Evolutionary conservation across 495 filamentous ascomycete genomes (phyloP), one percentile per base, ranked within the genome.

Genomic region (Trichoderma asperelloides): DNA sequence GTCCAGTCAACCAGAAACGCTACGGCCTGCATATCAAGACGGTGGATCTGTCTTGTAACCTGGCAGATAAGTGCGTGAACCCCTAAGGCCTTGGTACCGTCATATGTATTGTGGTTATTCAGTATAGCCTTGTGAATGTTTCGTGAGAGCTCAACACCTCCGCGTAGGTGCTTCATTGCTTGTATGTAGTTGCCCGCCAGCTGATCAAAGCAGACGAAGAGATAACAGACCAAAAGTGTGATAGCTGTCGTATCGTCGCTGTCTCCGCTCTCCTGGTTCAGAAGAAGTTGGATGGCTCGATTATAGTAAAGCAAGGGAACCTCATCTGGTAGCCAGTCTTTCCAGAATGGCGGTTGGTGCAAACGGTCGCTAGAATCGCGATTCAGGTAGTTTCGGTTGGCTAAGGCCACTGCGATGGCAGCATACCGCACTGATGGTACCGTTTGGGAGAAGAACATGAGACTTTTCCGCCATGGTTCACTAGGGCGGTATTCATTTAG

Each of bases 371-470:
- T 33, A 2, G 23, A 23, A 47, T 30, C 41, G 18, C 63, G 62
- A 23, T 63, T 13, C n/a, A 45, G 65, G 65, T 70, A 68, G 30
- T 71, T 71, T 63, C 67, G 68, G 65, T 75, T 68, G 47, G 71
- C 33, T 62, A 72, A 68, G 23, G 74, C 71, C 63, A 77, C 68
- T 64, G 74, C 75, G 37, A 74, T 69, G 33, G 75, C 72, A 37
- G 75, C 75, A 70, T 75, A 65, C 12, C 71, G 72, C 65, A 77
- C 75, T 41, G 71, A 70, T 68, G 70, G 71, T 33, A 75, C 70
- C 49, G 75, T 77, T 67, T 77, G 72, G 23, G 72, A 69, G 63
- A 77, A 74, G 64, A 72, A 71, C 67, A 75, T 71, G 63, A 77
- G 72, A 60, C 68, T 73, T 12, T 72, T 68, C 65, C 68, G 70